phyloP scores from a whole-genome alignment of 2,329 filamentous ascomycete genomes.

The Elsinoe ampelina region DNA sequence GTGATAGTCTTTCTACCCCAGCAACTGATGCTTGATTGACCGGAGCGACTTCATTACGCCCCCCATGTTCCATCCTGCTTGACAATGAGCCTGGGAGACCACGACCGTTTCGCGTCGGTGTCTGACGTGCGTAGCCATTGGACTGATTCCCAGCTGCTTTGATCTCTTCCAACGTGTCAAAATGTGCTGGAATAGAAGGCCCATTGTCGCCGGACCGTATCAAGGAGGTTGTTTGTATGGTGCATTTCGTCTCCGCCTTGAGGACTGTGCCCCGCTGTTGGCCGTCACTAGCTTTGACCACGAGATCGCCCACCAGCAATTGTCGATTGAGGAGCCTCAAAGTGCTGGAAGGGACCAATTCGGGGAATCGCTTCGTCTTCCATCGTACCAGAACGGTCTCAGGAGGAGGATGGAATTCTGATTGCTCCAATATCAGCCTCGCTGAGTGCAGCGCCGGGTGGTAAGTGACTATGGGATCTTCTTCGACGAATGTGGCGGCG shows the following conservation, averaged over 20 bases:
- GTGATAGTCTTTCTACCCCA: slow-evolving; percentile 1
- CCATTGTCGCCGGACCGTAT: slow-evolving; percentile 15
- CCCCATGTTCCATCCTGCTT: background rate
- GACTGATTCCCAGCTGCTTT: background rate
- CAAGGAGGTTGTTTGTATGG: slow-evolving; percentile 29
- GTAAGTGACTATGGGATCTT: background rate
- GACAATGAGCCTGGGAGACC: background rate
- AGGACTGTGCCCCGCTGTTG: slow-evolving; percentile 48
- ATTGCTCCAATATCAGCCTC: background rate
- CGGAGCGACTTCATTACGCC: background rate
- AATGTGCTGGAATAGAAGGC: slow-evolving; percentile 12
- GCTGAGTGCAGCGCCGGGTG: background rate
- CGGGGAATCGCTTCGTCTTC: slow-evolving; percentile 29
- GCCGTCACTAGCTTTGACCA: slow-evolving; percentile 41
- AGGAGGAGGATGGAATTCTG: slow-evolving; percentile 33
- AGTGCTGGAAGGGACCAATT: slow-evolving; percentile 25
- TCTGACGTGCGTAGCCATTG: background rate
- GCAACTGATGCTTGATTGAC: background rate
- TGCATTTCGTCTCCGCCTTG: slow-evolving; percentile 38
- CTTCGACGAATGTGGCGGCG: background rate
- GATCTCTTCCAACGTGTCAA: slow-evolving; percentile 14
- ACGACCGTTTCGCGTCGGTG: background rate
- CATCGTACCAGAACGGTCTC: slow-evolving; percentile 44
- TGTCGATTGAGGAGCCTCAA: slow-evolving; percentile 46
- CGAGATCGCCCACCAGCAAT: slow-evolving; percentile 46